These are phyloP conservation scores for Lecanicillium sp. DNA, from an alignment of 2,329 filamentous ascomycete species.

Conservation along the genomic window DNA sequence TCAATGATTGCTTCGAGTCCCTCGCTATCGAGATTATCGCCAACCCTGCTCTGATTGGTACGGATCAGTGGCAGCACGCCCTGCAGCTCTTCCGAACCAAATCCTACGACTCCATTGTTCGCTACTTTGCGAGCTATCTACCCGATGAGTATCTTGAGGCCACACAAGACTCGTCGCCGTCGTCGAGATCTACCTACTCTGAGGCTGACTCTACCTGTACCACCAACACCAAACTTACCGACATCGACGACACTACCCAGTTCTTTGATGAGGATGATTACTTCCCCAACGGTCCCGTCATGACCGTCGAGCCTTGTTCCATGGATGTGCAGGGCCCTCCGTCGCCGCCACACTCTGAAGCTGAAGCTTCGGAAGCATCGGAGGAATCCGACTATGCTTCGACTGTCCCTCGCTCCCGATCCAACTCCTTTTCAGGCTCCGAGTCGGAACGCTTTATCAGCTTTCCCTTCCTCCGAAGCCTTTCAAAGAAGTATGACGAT, in stretches of 20 bases:
- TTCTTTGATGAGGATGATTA: constrained; percentile 39
- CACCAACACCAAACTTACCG: constrained; percentile 34
- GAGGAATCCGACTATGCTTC: constrained; percentile 17
- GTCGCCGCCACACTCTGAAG: constrained; percentile 44
- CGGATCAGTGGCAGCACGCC: constrained; percentile 52
- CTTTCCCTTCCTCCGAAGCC: no score
- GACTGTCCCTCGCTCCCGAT: constrained; percentile 39
- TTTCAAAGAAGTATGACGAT: constrained; percentile 32
- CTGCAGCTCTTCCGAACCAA: constrained; percentile 54
- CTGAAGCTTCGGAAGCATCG: constrained; percentile 40
- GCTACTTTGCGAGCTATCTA: constrained; percentile 55
- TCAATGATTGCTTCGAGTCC: constrained; percentile 50
- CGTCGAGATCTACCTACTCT: constrained; percentile 31
- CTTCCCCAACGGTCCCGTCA: constrained; percentile 26
- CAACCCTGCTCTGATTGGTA: constrained; percentile 53
- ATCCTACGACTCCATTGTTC: constrained; percentile 54
- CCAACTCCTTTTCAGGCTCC: constrained; percentile 47
- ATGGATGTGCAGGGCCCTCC: constrained; percentile 25
- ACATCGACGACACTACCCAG: constrained; percentile 31
- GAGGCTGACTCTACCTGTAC: constrained; percentile 33
- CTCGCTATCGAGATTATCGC: constrained; percentile 56
- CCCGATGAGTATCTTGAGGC: constrained; percentile 42
- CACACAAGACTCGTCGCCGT: constrained; percentile 28
- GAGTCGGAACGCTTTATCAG: constrained; percentile 40
- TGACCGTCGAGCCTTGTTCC: constrained; percentile 40